Conservation (phyloP, 257 asterid species). For the Scutellaria barbata region DNA sequence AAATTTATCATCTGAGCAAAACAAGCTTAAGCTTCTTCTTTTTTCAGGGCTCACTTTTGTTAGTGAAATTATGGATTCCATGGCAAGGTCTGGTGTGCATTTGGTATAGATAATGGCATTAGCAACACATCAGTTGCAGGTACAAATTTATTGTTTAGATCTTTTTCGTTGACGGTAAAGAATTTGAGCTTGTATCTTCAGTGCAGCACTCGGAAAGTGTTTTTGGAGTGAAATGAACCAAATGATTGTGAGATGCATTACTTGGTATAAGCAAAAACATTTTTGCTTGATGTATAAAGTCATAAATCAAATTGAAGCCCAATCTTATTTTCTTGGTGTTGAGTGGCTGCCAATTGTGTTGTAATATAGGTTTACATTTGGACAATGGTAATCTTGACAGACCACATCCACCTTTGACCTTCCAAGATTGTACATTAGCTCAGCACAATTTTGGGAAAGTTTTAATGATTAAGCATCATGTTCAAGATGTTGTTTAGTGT, state of each 20-base stretch:
- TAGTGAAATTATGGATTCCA: constrained; percentile 35
- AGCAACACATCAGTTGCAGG: constrained; percentile 64
- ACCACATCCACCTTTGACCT: constrained; percentile 12
- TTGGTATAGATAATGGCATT: constrained; percentile 58
- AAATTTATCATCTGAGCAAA: background rate
- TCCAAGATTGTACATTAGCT: background rate
- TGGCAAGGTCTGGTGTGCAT: constrained; percentile 39
- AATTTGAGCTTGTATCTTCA: constrained; percentile 15
- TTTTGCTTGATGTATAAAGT: background rate
- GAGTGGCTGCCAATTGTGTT: background rate
- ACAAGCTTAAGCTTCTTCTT: background rate
- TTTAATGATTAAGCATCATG: background rate
- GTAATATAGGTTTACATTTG: constrained; percentile 19
- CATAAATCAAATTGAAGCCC: background rate
- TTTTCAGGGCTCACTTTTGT: constrained; percentile 26
- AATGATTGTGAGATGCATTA: constrained; percentile 31
- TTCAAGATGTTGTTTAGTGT: background rate
- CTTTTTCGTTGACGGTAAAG: constrained; percentile 20
- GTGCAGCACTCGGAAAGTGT: background rate
- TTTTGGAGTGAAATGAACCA: background rate
- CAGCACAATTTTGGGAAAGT: background rate
- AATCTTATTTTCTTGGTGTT: constrained; percentile 1
- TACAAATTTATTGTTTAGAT: constrained; percentile 28
- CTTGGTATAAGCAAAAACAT: constrained; percentile 3
- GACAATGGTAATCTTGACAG: background rate